Percentiles rank a stretch among this genome's conserved stretches.
Conservation (phyloP, 441 rosid genomes). For the Arabidopsis hybrid region DNA sequence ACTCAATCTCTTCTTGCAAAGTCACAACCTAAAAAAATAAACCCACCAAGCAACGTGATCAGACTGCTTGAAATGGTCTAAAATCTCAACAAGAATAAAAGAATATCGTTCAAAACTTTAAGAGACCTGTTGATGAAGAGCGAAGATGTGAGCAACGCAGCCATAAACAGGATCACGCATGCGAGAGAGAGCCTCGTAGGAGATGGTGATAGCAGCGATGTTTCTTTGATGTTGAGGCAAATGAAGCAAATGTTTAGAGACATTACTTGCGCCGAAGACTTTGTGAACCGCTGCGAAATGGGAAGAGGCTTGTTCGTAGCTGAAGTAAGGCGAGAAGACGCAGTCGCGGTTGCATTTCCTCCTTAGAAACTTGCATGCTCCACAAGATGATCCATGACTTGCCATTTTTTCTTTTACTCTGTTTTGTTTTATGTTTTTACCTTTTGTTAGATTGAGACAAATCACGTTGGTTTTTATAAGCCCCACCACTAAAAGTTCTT, state of each 20-base stretch:
- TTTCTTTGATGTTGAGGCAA: constrained; percentile 68
- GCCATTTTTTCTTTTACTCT: constrained; percentile 52
- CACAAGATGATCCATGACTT: constrained; percentile 88
- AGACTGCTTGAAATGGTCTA: neutral
- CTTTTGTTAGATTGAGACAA: constrained; percentile 25
- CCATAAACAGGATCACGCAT: constrained; percentile 85
- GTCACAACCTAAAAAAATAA: constrained; percentile 52
- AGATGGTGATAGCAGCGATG: constrained; percentile 78
- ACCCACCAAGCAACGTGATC: neutral
- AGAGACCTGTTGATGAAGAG: constrained; percentile 91
- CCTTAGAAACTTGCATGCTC: constrained; percentile 97
- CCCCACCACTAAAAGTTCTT: constrained; percentile 32
- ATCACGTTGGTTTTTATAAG: constrained; percentile 39
- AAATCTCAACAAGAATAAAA: constrained; percentile 14
- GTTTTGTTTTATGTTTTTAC: constrained; percentile 7
- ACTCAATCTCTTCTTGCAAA: constrained; percentile 80
- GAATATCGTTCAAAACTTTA: neutral
- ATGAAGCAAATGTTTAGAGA: constrained; percentile 77
- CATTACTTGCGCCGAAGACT: constrained; percentile 96
- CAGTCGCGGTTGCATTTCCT: constrained; percentile 86
- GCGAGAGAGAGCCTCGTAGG: constrained; percentile 94
- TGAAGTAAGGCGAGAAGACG: constrained; percentile 91
- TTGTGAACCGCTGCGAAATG: constrained; percentile 96
- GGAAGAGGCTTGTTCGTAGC: constrained; percentile 79
- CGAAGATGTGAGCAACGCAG: constrained; percentile 85